Evolutionary conservation across 139 green algal genomes (phyloP), one percentile per base, ranked within the genome.

Genomic region (Chlorokybus atmophyticus): DNA sequence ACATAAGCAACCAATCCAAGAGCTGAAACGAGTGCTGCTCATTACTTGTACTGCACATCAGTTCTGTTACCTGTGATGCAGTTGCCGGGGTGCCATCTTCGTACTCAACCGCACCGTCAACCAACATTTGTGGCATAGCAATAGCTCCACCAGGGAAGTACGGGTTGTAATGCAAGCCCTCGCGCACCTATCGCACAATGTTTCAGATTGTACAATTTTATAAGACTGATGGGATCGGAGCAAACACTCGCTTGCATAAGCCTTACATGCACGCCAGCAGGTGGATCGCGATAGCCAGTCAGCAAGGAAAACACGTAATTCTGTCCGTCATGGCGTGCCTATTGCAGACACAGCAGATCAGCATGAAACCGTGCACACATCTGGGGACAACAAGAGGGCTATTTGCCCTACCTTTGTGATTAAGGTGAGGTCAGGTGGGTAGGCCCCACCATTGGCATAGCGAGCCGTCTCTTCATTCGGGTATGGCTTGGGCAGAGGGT

Each of bases 81-180:
- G 79, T 92, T 39, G 85, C 80, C 17, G 81, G 76, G 1, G 90
- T 99, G 56, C 86, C 92, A 55, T 99, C 92, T 42, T 99, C 92
- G 57, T 98, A 99, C 77, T 98, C 92, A 27, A 91, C 79, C 28
- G 87, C 90, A 24, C 80, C 92, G 68, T 99, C 92, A 29, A 80
- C 86, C 24, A 99, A 78, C 92, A 97, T 95, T 79, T 93, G 89
- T 39, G 92, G 92, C 92, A 99, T 99, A 57, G 92, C 92, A 55
- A 99, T 99, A 55, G 90, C 85, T 35, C 92, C 92, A 27, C 92
- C 92, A 26, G 87, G 85, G 78, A 99, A 99, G 82, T 99, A 99
- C 8, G 92, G 92, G 80, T 99, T 99, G 81, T 97, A 99, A 76
- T 98, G 81, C 61, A 99, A 81, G 19, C 92, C 92, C 79, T 97